Evolutionary conservation across 805 yeast genomes (phyloP).

Genomic region (Teunomyces stri): DNA sequence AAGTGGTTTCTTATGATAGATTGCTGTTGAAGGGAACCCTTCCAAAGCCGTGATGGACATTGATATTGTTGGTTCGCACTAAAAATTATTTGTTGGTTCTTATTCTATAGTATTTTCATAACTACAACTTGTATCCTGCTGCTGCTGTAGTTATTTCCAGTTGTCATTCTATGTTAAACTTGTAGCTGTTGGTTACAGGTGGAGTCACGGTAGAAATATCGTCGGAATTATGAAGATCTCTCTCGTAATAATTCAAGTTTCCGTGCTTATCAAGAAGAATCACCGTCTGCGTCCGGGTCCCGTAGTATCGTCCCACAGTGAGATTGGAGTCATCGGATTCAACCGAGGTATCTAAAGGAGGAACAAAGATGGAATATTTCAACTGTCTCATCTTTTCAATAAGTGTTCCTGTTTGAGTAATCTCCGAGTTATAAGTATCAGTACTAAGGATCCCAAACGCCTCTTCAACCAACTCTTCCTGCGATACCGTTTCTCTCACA

Average conservation of each 20-base stretch:
- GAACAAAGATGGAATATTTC: conserved; percentile 64
- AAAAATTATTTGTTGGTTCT: background rate
- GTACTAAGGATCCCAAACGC: conserved; percentile 56
- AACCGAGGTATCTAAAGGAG: conserved; percentile 48
- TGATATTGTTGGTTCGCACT: background rate
- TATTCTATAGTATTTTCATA: background rate
- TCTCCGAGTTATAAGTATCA: conserved; percentile 34
- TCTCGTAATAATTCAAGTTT: conserved; percentile 58
- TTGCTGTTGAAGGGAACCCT: conserved; percentile 17
- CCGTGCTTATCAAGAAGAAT: conserved; percentile 55
- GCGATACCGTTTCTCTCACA: conserved; percentile 13
- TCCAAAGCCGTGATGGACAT: conserved; percentile 2
- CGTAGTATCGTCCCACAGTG: conserved; percentile 59
- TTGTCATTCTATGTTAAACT: conserved; percentile 3
- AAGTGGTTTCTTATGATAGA: conserved; percentile 10
- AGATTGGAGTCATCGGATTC: conserved; percentile 4
- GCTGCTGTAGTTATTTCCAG: background rate
- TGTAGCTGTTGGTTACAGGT: conserved; percentile 3
- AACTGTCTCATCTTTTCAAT: conserved; percentile 38
- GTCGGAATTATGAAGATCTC: conserved; percentile 53
- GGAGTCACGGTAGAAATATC: background rate
- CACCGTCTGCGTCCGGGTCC: conserved; percentile 86
- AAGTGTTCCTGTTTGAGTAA: conserved; percentile 16
- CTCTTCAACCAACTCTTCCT: conserved; percentile 45
- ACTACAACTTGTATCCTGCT: background rate